Conservation (phyloP, 2,329 filamentous ascomycete genomes). For the Curvularia sp. region DNA sequence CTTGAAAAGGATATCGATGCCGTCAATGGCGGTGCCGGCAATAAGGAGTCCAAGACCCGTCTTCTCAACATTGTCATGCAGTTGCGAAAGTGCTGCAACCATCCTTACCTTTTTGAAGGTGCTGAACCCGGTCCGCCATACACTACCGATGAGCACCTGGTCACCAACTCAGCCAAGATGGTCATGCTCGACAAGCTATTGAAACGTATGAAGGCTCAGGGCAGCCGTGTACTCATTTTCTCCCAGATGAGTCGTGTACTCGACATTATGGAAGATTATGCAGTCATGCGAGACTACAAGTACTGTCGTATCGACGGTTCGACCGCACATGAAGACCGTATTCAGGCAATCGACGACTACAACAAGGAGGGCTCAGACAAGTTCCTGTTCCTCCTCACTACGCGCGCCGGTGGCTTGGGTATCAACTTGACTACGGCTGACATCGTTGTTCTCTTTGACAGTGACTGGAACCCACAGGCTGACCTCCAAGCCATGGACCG, state of each 20-base stretch:
- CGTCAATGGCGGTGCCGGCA: constrained; percentile 94
- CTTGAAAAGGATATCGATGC: constrained; percentile 98
- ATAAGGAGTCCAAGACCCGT: constrained; percentile 96
- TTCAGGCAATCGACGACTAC: constrained; percentile 97
- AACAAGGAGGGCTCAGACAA: constrained; percentile 89
- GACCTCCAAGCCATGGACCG: constrained; percentile 99
- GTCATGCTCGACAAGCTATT: constrained; percentile 92
- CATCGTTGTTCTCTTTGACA: constrained; percentile 95
- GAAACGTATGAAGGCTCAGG: constrained; percentile 80
- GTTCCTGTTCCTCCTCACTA: constrained; percentile 94
- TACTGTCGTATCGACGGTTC: constrained; percentile 98
- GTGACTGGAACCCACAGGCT: constrained; percentile 98
- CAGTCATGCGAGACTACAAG: constrained; percentile 90
- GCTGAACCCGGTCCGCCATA: constrained; percentile 97
- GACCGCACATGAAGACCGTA: constrained; percentile 96
- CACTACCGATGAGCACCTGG: constrained; percentile 94
- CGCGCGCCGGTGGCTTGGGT: constrained; percentile 90
- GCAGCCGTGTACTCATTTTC: constrained; percentile 96
- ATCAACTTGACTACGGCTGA: constrained; percentile 97
- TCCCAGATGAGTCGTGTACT: constrained; percentile 98
- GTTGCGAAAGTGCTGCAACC: constrained; percentile 97
- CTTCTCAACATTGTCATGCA: constrained; percentile 99
- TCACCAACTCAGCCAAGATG: constrained; percentile 97
- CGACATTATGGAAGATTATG: constrained; percentile 98
- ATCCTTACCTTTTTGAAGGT: constrained; percentile 96